These are phyloP conservation scores for Diaporthe caulivora DNA, from an alignment of 2,329 filamentous ascomycete genomes.

Conservation along the genomic window DNA sequence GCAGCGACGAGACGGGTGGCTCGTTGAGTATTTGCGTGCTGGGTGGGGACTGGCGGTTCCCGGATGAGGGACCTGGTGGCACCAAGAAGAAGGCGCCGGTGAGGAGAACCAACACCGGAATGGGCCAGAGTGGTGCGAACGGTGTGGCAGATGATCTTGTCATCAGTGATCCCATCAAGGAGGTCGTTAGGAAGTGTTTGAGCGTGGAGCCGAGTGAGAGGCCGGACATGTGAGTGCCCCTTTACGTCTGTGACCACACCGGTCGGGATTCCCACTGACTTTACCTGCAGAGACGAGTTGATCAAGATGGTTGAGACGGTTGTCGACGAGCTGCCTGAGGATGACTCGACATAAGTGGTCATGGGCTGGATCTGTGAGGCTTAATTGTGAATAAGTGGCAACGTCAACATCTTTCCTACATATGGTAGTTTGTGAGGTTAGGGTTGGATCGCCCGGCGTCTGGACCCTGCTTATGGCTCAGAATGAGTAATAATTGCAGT, in stretches of 20 bases:
- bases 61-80: conserved; percentile 81
- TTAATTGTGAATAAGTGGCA: conserved; percentile 3
- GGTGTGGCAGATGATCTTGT: conserved; percentile 57
- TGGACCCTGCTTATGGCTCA: background rate
- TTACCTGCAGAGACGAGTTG: conserved; percentile 70
- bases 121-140: conserved; percentile 44
- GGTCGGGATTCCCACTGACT: conserved; percentile 3
- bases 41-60: conserved; percentile 96
- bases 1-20: conserved; percentile 95
- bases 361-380: background rate
- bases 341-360: conserved; percentile 47
- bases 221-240: conserved; percentile 73
- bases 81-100: conserved; percentile 56
- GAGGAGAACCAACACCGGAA: conserved; percentile 45
- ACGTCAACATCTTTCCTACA: background rate
- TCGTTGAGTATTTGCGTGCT: conserved; percentile 92
- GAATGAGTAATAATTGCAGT: conserved; percentile 17
- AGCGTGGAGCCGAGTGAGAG: conserved; percentile 88
- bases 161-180: conserved; percentile 86
- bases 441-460: background rate
- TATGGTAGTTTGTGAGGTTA: background rate
- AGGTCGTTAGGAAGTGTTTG: conserved; percentile 89
- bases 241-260: background rate
- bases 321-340: conserved; percentile 75
- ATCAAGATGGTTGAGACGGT: conserved; percentile 83